Percentiles rank a stretch among this genome's conserved stretches.
These are phyloP conservation scores for Alternaria infectoria DNA, from an alignment of 2,329 filamentous ascomycete genomes.

Conservation along the genomic window DNA sequence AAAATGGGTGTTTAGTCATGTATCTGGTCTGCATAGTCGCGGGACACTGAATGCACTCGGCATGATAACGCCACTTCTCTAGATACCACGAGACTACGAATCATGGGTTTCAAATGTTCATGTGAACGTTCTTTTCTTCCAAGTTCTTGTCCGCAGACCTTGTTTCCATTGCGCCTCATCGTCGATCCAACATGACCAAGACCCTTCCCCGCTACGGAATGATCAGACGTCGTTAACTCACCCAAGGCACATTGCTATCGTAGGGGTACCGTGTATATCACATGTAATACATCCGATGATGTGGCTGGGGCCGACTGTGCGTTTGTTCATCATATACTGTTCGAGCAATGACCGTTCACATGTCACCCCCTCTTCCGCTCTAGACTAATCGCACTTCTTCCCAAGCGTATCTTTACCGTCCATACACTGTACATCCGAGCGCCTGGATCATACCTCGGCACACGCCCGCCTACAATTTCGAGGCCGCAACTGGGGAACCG, in stretches of 20 bases:
- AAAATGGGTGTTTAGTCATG: constrained; percentile 51
- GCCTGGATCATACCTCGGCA: constrained; percentile 13
- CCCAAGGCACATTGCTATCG: neutral
- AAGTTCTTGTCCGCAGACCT: neutral
- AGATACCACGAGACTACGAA: constrained; percentile 50
- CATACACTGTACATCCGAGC: neutral
- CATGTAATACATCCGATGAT: neutral
- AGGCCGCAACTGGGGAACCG: constrained; percentile 16
- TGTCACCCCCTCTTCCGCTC: neutral
- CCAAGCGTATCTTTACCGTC: neutral
- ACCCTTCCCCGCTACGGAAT: neutral
- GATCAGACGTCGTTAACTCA: neutral
- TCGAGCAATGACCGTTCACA: neutral
- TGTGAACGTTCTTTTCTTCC: constrained; percentile 19
- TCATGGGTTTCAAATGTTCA: constrained; percentile 40
- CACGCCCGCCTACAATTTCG: constrained; percentile 16
- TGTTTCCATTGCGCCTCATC: neutral
- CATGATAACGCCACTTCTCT: constrained; percentile 46
- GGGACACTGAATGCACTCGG: constrained; percentile 47
- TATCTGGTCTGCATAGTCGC: constrained; percentile 50
- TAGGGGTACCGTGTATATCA: too few species aligned
- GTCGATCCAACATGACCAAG: neutral
- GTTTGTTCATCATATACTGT: neutral
- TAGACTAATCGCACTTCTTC: neutral
- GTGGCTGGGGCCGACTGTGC: neutral